Evolutionary conservation across 768 basidiomycete genomes (phyloP).

Genomic region (Clitopilus passeckerianus): DNA sequence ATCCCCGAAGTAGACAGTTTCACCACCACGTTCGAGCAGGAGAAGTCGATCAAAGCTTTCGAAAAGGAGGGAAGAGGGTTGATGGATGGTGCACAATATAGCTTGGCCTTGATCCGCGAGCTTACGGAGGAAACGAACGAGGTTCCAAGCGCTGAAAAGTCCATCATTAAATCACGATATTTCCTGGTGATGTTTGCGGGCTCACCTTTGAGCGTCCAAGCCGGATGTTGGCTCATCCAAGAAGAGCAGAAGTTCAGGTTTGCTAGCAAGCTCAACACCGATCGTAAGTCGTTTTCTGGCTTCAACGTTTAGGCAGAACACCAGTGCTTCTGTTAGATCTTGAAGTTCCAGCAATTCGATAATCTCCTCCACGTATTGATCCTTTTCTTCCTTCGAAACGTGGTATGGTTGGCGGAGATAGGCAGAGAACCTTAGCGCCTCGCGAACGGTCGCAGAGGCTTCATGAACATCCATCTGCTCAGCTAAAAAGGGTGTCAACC

Average conservation of each 20-base stretch:
- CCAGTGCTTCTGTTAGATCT: slow-evolving; percentile 77
- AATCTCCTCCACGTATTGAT: slow-evolving; percentile 76
- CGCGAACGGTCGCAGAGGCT: slow-evolving; percentile 76
- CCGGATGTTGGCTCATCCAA: slow-evolving; percentile 48
- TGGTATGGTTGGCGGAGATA: slow-evolving; percentile 73
- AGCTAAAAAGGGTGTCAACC: slow-evolving; percentile 29
- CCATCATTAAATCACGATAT: background rate
- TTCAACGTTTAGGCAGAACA: slow-evolving; percentile 62
- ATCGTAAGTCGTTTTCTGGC: slow-evolving; percentile 86
- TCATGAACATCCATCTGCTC: slow-evolving; percentile 89
- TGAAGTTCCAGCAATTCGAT: slow-evolving; percentile 83
- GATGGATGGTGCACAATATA: slow-evolving; percentile 88
- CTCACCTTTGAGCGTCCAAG: slow-evolving; percentile 36
- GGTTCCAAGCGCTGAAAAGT: slow-evolving; percentile 71
- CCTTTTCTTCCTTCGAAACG: slow-evolving; percentile 68
- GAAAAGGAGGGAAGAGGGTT: slow-evolving; percentile 82
- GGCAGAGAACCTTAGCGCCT: slow-evolving; percentile 82
- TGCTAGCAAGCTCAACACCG: slow-evolving; percentile 87
- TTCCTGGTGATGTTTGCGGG: background rate
- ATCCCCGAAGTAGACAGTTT: slow-evolving; percentile 92
- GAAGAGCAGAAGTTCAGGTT: slow-evolving; percentile 75
- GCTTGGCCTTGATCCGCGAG: slow-evolving; percentile 84
- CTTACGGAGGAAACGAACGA: slow-evolving; percentile 77
- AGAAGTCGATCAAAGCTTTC: slow-evolving; percentile 78
- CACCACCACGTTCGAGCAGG: slow-evolving; percentile 71